Evolutionary conservation across 768 basidiomycete species (phyloP), one percentile per base, ranked within the genome.

Genomic region (Lentinula raphanica): DNA sequence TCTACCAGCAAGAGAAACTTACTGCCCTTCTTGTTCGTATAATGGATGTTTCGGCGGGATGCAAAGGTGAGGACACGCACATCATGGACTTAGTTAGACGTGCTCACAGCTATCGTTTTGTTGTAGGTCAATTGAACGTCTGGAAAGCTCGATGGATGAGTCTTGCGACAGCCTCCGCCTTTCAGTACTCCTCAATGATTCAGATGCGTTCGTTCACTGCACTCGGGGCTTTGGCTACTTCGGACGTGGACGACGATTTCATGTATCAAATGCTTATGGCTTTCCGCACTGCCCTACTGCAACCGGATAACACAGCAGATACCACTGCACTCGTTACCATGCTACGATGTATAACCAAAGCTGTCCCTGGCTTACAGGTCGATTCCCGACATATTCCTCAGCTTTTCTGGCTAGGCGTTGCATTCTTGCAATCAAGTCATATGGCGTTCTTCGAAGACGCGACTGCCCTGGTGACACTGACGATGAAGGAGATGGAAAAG

Each of bases 131-230:
- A 3, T 72, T 90, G 29, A 97, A 97, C 66, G 82, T 90, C 3
- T 97, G 94, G 94, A 82, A 89, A 59, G 92, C 94, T 27, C 80
- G 94, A 35, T 96, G 94, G 93, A 94, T 94, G 88, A 86, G 91
- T 40, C 69, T 97, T 58, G 84, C 93, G 13, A 89, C 90, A 1
- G 85, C 91, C 1, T 90, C 90, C 0, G 92, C 94, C 21, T 96
- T 96, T 74, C 94, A 96, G 65, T 81, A 88, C 48, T 92, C 90
- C 3, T 88, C 92, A 0, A 85, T 88, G 2, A 83, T 94, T n/a
- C 94, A 96, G 67, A 85, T 88, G 27, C 85, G 92, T 9, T 90
- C 92, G 0, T 96, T 95, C 69, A 82, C 90, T 31, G 85, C 88
- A 3, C 80, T 97, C 8, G 90, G 90, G 3, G 79, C 82, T n/a